A percentile compares a stretch with the other conserved stretches of the same genome.
These are phyloP conservation scores for Periconia digitata DNA, from an alignment of 2,329 filamentous ascomycete species.

Conservation along the genomic window DNA sequence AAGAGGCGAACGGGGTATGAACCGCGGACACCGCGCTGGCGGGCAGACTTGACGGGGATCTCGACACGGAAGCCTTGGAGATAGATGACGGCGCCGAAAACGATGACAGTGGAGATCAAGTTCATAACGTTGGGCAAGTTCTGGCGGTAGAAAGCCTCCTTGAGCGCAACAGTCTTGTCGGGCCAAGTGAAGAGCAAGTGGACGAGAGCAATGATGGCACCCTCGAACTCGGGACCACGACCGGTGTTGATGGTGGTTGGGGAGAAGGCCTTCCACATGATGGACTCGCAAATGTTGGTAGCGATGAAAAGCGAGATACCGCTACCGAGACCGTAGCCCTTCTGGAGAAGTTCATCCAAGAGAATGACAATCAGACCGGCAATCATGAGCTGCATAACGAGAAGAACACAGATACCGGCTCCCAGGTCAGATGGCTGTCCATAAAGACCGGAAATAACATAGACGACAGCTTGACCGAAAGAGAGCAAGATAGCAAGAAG, in stretches of 20 bases:
- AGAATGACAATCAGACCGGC: slow-evolving; percentile 99
- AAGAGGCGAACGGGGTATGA: slow-evolving; percentile 98
- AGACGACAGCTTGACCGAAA: slow-evolving; percentile 96
- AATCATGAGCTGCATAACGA: slow-evolving; percentile 96
- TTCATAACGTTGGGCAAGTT: slow-evolving; percentile 99
- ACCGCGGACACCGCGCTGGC: slow-evolving; percentile 97
- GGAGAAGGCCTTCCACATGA: slow-evolving; percentile 99
- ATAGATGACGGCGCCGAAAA: slow-evolving; percentile 98
- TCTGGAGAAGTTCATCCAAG: slow-evolving; percentile 97
- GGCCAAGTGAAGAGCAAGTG: slow-evolving; percentile 98
- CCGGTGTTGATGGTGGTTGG: slow-evolving; percentile 99
- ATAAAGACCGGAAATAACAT: slow-evolving; percentile 92
- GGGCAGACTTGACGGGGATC: slow-evolving; percentile 98
- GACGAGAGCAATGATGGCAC: slow-evolving; percentile 95
- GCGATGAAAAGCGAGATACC: slow-evolving; percentile 99
- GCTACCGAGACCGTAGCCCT: slow-evolving; percentile 97
- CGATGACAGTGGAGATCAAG: slow-evolving; percentile 84
- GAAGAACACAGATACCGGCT: slow-evolving; percentile 95
- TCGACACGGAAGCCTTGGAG: slow-evolving; percentile 99
- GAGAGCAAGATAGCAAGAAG: slow-evolving; percentile 87
- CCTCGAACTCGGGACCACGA: slow-evolving; percentile 98
- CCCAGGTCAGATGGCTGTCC: slow-evolving; percentile 95
- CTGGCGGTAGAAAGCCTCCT: slow-evolving; percentile 99
- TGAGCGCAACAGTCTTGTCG: slow-evolving; percentile 98
- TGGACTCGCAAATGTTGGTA: slow-evolving; percentile 99